phyloP scores from a whole-genome alignment of 768 basidiomycete genomes.

The Russula virescens region DNA sequence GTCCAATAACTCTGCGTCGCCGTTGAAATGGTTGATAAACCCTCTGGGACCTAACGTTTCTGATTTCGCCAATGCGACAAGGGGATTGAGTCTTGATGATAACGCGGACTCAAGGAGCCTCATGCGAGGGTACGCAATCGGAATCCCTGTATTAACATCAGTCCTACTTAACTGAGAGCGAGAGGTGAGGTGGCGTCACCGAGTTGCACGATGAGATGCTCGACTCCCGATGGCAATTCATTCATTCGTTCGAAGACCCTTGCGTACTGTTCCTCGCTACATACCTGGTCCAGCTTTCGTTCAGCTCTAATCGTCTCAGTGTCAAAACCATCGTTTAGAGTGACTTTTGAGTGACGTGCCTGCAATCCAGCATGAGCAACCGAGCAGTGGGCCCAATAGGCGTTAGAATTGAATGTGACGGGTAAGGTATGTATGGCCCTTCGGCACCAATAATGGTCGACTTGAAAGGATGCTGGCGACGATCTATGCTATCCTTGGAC shows the following conservation, averaged over 20 bases:
- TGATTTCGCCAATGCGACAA: conserved; percentile 64
- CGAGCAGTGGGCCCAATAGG: conserved; percentile 74
- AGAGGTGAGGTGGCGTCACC: conserved; percentile 38
- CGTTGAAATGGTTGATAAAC: conserved; percentile 87
- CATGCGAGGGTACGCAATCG: conserved; percentile 91
- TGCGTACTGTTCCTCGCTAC: conserved; percentile 65
- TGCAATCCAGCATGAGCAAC: conserved; percentile 76
- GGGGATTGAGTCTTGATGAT: conserved; percentile 78
- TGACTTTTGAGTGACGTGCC: conserved; percentile 41
- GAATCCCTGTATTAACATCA: conserved; percentile 45
- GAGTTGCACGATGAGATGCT: conserved; percentile 80
- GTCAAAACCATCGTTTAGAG: conserved; percentile 13
- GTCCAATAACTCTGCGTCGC: conserved; percentile 89
- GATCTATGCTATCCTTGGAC: conserved; percentile 68
- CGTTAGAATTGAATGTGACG: conserved; percentile 76
- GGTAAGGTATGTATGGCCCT: conserved; percentile 75
- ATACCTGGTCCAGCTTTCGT: conserved; percentile 74
- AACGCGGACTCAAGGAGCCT: conserved; percentile 79
- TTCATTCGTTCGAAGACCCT: conserved; percentile 61
- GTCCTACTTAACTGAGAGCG: neutral
- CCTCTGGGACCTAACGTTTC: conserved; percentile 66
- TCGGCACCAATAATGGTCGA: conserved; percentile 67
- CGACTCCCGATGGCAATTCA: conserved; percentile 54
- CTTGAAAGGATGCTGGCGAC: conserved; percentile 57
- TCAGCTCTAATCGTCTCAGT: conserved; percentile 59